These are phyloP conservation scores for Triticum timopheevii DNA, from an alignment of 176 grass and related monocot genomes.

Conservation along the genomic window DNA sequence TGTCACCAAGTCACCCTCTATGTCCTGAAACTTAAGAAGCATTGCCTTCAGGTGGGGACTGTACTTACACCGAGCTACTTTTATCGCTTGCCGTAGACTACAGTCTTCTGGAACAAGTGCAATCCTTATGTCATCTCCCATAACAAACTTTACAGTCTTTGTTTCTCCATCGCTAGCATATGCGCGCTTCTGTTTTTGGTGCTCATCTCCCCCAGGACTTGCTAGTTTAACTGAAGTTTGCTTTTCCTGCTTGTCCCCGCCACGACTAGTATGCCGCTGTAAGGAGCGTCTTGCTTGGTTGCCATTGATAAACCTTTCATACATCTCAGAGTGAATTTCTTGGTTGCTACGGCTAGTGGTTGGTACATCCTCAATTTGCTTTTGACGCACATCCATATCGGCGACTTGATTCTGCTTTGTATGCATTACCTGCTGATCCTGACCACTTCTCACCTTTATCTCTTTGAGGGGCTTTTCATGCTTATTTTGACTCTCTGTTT, in stretches of 20 bases:
- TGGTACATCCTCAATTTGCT: conserved; percentile 21
- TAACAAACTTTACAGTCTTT: conserved; percentile 55
- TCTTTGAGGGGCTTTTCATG: conserved; percentile 22
- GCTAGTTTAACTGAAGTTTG: not conserved
- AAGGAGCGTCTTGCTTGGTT: conserved; percentile 20
- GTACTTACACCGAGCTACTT: conserved; percentile 66
- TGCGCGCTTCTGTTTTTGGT: conserved; percentile 32
- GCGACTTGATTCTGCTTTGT: not conserved
- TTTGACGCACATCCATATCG: conserved; percentile 22
- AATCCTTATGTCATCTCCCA: conserved; percentile 72
- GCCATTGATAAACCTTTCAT: conserved; percentile 10
- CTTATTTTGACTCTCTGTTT: not conserved
- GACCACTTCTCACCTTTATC: conserved; percentile 27
- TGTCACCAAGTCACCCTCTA: conserved; percentile 80
- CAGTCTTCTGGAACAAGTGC: conserved; percentile 63
- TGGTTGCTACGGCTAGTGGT: conserved; percentile 4
- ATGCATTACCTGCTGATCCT: not conserved
- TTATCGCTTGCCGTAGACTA: conserved; percentile 48
- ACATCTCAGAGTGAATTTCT: conserved; percentile 13
- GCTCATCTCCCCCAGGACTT: conserved; percentile 22
- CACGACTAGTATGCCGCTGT: not conserved
- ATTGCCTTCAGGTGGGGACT: conserved; percentile 52
- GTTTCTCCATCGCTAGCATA: conserved; percentile 26
- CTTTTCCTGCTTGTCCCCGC: conserved; percentile 19
- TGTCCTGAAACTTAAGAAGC: conserved; percentile 70